Conservation (phyloP, 768 basidiomycete genomes). For the Psilocybe sp. region DNA sequence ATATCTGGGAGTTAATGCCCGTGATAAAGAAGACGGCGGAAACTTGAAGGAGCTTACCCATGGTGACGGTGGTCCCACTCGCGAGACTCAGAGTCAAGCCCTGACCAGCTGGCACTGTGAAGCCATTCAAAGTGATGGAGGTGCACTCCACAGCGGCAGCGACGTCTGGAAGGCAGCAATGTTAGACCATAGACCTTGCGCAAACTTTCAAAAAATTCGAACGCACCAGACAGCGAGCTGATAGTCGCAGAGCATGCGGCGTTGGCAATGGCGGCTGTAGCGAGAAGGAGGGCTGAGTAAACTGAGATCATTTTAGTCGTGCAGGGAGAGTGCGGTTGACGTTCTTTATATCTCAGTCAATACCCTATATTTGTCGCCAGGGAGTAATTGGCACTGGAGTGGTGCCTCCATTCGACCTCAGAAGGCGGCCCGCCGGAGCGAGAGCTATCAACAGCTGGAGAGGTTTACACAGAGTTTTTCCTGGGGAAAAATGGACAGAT, state of each 20-base stretch:
- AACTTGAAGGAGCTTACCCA: constrained; percentile 34
- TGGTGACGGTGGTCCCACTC: constrained; percentile 52
- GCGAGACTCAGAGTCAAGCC: constrained; percentile 46
- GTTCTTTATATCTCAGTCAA: no score
- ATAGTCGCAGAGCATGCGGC: constrained; percentile 50
- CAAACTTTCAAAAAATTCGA: background rate
- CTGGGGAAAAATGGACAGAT: no score
- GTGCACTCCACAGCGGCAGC: constrained; percentile 49
- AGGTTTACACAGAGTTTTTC: no score
- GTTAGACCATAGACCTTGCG: background rate
- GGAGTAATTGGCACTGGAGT: no score
- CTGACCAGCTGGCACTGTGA: constrained; percentile 55
- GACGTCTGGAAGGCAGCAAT: constrained; percentile 7
- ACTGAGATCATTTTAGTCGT: constrained; percentile 11
- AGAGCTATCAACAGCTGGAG: no score
- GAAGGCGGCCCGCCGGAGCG: no score
- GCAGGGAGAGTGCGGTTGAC: background rate
- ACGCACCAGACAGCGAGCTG: constrained; percentile 39
- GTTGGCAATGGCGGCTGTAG: constrained; percentile 12
- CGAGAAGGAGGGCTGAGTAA: constrained; percentile 10
- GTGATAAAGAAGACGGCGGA: background rate
- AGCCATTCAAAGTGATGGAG: constrained; percentile 53
- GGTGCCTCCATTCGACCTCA: no score
- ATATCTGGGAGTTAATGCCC: background rate
- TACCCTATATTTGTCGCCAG: no score